These are phyloP conservation scores for Harringtonia aguacate DNA, from an alignment of 2,329 filamentous ascomycete species.

Conservation along the genomic window DNA sequence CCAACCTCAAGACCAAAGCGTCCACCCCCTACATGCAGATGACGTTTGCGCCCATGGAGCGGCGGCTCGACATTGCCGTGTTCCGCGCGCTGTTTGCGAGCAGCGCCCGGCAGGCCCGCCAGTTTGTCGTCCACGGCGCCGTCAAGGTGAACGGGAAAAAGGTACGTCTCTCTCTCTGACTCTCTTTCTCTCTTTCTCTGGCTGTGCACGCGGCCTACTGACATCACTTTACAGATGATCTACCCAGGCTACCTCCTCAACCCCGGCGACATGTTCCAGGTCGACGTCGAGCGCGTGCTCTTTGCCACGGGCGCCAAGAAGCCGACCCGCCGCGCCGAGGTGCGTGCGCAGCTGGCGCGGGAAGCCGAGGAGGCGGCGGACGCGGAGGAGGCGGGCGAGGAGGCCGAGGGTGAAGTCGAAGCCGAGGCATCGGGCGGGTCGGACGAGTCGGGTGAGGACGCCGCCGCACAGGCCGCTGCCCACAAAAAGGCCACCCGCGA, in stretches of 20 bases:
- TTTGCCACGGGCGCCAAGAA: conserved; percentile 75
- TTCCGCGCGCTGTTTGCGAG: conserved; percentile 91
- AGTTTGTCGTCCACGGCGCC: conserved; percentile 85
- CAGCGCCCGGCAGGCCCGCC: conserved; percentile 82
- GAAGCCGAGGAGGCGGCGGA: conserved; percentile 16
- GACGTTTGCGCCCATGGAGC: conserved; percentile 84
- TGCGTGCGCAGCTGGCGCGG: conserved; percentile 14
- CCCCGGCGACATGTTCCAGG: conserved; percentile 96
- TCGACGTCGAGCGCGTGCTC: conserved; percentile 80
- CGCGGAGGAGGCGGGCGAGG: conserved; percentile 17
- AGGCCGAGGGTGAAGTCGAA: conserved; percentile 13
- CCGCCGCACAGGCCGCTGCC: not conserved
- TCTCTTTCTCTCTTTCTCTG: not conserved
- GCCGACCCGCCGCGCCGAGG: conserved; percentile 18
- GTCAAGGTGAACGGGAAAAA: conserved; percentile 96
- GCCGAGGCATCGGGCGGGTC: conserved; percentile 12
- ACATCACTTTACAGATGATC: conserved; percentile 53
- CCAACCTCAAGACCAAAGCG: conserved; percentile 20
- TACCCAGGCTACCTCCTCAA: conserved; percentile 91
- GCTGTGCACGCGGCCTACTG: not conserved
- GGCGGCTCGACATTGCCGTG: conserved; percentile 86
- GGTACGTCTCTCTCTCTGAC: conserved; percentile 34
- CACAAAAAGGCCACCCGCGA: conserved; percentile 10
- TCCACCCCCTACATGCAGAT: conserved; percentile 89
- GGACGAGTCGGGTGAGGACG: conserved; percentile 2